Percentiles rank a stretch among this genome's conserved stretches.
Conservation (phyloP, 1,284 basidiomycete genomes). For the Athelia psychrophila region DNA sequence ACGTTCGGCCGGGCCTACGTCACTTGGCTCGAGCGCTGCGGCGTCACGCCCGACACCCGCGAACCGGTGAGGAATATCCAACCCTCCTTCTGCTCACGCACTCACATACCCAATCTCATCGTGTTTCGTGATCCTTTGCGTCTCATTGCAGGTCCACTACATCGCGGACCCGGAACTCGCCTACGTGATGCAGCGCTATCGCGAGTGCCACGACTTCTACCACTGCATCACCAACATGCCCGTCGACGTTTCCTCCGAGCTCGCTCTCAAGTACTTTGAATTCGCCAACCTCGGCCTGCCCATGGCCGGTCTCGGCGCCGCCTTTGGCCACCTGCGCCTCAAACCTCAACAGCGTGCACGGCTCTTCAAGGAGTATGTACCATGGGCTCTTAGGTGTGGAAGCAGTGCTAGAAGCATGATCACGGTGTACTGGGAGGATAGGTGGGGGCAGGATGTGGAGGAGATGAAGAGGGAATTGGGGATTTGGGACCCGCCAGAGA, state of each 20-base stretch:
- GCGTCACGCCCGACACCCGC: constrained; percentile 94
- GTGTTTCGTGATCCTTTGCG: background rate
- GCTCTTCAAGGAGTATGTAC: constrained; percentile 78
- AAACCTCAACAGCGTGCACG: constrained; percentile 51
- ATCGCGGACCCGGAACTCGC: constrained; percentile 92
- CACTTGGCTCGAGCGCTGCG: constrained; percentile 88
- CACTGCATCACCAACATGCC: constrained; percentile 88
- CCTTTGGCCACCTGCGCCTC: constrained; percentile 71
- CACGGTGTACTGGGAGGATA: constrained; percentile 93
- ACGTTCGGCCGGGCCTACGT: constrained; percentile 88
- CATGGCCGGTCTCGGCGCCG: constrained; percentile 80
- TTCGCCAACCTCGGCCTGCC: constrained; percentile 92
- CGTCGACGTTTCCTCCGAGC: constrained; percentile 88
- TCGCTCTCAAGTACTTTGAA: constrained; percentile 97
- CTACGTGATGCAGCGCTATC: constrained; percentile 97
- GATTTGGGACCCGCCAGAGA: constrained; percentile 74
- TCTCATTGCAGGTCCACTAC: constrained; percentile 81
- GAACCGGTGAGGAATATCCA: constrained; percentile 77
- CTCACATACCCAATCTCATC: background rate
- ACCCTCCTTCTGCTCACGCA: background rate
- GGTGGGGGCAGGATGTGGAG: constrained; percentile 84
- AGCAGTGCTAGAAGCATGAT: constrained; percentile 75
- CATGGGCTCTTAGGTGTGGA: constrained; percentile 88
- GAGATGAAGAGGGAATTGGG: constrained; percentile 83
- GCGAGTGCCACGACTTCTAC: constrained; percentile 97